Evolutionary conservation across 1,284 basidiomycete species (phyloP).

Genomic region (Tausonia pullulans): DNA sequence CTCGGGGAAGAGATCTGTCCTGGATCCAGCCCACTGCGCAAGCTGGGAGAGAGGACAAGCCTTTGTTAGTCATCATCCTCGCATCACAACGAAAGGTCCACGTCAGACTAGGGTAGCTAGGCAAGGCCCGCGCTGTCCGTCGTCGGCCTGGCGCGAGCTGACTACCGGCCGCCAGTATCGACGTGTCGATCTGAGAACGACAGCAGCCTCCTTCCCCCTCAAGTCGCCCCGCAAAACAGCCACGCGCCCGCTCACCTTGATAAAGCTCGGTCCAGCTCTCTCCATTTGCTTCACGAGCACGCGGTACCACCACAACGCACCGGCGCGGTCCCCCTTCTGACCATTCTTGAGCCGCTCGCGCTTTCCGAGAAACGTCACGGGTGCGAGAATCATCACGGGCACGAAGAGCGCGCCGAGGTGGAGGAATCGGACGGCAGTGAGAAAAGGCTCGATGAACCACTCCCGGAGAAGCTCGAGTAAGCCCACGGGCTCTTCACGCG

Average conservation of each 20-base stretch:
- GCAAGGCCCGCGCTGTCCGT: neutral
- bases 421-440: slow-evolving; percentile 72
- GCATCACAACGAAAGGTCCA: no score
- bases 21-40: slow-evolving; percentile 95
- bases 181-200: neutral
- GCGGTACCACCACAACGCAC: slow-evolving; percentile 90
- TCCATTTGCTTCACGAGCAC: slow-evolving; percentile 85
- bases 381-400: slow-evolving; percentile 72
- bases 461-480: slow-evolving; percentile 5
- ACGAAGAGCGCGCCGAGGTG: slow-evolving; percentile 73
- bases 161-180: no score
- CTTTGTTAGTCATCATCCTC: no score
- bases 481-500: no score
- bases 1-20: slow-evolving; percentile 89
- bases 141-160: neutral
- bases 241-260: slow-evolving; percentile 53
- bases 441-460: slow-evolving; percentile 71
- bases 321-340: slow-evolving; percentile 59
- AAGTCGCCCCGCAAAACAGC: neutral
- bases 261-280: slow-evolving; percentile 89
- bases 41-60: slow-evolving; percentile 43
- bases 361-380: slow-evolving; percentile 70
- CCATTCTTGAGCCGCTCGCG: slow-evolving; percentile 24
- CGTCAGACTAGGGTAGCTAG: no score
- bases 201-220: neutral